Evolutionary conservation across 306 rosid species (phyloP).

Genomic region (Trifolium dubium): DNA sequence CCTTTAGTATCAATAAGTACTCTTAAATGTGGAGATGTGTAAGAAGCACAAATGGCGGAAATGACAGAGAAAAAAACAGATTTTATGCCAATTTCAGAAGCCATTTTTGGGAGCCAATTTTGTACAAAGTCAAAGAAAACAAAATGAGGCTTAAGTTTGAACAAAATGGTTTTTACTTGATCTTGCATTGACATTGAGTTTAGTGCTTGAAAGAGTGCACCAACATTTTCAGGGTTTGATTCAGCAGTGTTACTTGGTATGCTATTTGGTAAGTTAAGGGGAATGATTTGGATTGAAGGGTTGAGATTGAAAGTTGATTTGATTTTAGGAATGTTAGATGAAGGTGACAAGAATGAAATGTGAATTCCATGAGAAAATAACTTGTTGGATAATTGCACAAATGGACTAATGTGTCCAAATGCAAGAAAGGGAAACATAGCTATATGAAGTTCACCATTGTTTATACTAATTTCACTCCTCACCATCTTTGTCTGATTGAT

Average conservation of each 20-base stretch:
- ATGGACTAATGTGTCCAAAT: slow-evolving; percentile 61
- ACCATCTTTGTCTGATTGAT: not conserved
- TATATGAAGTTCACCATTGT: slow-evolving; percentile 31
- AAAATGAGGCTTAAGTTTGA: slow-evolving; percentile 53
- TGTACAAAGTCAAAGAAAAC: slow-evolving; percentile 60
- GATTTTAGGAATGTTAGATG: slow-evolving; percentile 42
- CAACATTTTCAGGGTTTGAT: slow-evolving; percentile 33
- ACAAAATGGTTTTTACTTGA: slow-evolving; percentile 46
- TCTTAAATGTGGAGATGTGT: slow-evolving; percentile 40
- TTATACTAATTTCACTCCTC: not conserved
- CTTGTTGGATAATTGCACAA: slow-evolving; percentile 60
- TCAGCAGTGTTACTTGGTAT: slow-evolving; percentile 43
- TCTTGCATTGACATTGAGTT: slow-evolving; percentile 38
- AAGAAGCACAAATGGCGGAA: slow-evolving; percentile 44
- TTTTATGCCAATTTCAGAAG: slow-evolving; percentile 50
- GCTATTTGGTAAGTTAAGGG: slow-evolving; percentile 41
- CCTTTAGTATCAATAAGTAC: slow-evolving; percentile 16
- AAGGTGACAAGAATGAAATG: slow-evolving; percentile 54
- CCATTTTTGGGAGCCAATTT: slow-evolving; percentile 56
- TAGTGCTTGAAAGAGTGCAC: slow-evolving; percentile 37
- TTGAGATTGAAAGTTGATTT: slow-evolving; percentile 42
- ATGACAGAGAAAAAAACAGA: slow-evolving; percentile 46
- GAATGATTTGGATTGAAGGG: slow-evolving; percentile 37
- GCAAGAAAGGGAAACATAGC: slow-evolving; percentile 61
- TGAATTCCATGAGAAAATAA: slow-evolving; percentile 49